Percentiles rank a stretch among this genome's conserved stretches.
These are phyloP conservation scores for Ophiostoma angusticollis DNA, from an alignment of 2,329 filamentous ascomycete genomes.

Conservation along the genomic window DNA sequence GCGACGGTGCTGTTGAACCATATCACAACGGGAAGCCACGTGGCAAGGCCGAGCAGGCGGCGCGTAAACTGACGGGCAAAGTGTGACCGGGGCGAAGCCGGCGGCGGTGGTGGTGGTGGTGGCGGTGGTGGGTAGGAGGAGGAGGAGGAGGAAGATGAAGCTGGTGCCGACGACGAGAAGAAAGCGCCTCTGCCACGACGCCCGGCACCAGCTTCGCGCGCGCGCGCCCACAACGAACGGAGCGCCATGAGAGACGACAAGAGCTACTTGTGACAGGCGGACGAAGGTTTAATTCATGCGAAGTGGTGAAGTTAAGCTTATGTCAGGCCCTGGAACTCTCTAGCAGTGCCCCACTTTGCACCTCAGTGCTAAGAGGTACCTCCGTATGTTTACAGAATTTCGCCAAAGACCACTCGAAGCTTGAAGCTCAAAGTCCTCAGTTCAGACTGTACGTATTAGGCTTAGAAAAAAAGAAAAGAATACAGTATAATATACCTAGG, in stretches of 20 bases:
- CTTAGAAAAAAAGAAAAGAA: too few species aligned
- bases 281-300: too few species aligned
- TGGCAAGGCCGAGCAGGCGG: constrained; percentile 39
- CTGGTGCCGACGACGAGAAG: background rate
- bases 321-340: too few species aligned
- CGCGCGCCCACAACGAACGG: constrained; percentile 9
- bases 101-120: background rate
- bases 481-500: too few species aligned
- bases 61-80: constrained; percentile 28
- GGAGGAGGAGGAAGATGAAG: background rate
- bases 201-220: constrained; percentile 1
- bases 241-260: constrained; percentile 3
- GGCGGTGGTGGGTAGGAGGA: background rate
- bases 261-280: too few species aligned
- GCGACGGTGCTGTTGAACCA: constrained; percentile 50
- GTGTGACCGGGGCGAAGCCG: background rate
- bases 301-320: too few species aligned
- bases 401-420: too few species aligned
- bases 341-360: too few species aligned
- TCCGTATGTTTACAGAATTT: too few species aligned
- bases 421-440: too few species aligned
- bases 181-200: background rate
- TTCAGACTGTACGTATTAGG: too few species aligned
- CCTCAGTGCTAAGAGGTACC: too few species aligned
- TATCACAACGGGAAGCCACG: constrained; percentile 49